Evolutionary conservation across 106 monocot genomes (phyloP).

Genomic region (Dioscorea alata): DNA sequence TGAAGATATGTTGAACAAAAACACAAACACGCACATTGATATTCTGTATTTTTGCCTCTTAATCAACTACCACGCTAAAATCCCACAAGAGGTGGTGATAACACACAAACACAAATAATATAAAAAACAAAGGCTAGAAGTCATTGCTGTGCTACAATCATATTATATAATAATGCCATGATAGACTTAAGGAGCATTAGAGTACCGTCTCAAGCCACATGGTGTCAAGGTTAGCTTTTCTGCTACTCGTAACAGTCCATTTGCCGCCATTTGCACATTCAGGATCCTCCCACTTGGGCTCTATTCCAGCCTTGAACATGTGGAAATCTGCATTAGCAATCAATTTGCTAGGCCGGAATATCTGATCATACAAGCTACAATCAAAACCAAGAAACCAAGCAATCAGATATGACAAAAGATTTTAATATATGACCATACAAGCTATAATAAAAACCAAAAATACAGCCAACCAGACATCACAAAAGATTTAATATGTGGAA

Average conservation of each 20-base stretch:
- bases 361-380: constrained; percentile 84
- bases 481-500: too few species aligned
- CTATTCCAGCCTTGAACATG: constrained; percentile 78
- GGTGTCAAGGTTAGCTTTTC: constrained; percentile 70
- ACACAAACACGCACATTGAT: too few species aligned
- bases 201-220: constrained; percentile 96
- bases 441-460: constrained; percentile 28
- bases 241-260: constrained; percentile 65
- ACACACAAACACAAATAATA: too few species aligned
- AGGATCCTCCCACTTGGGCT: constrained; percentile 98
- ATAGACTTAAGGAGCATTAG: too few species aligned
- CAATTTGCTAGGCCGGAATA: constrained; percentile 89
- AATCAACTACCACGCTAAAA: too few species aligned
- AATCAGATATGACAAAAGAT: too few species aligned
- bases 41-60: too few species aligned
- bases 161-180: too few species aligned
- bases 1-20: too few species aligned
- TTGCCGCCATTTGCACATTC: constrained; percentile 92
- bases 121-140: too few species aligned
- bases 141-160: too few species aligned
- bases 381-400: not conserved
- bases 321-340: constrained; percentile 82
- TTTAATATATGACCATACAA: constrained; percentile 85
- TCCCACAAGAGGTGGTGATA: too few species aligned
- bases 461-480: not conserved